A percentile compares a stretch with the other conserved stretches of the same genome.
Conservation (phyloP, 768 basidiomycete species). For the Coprinopsis sp. region DNA sequence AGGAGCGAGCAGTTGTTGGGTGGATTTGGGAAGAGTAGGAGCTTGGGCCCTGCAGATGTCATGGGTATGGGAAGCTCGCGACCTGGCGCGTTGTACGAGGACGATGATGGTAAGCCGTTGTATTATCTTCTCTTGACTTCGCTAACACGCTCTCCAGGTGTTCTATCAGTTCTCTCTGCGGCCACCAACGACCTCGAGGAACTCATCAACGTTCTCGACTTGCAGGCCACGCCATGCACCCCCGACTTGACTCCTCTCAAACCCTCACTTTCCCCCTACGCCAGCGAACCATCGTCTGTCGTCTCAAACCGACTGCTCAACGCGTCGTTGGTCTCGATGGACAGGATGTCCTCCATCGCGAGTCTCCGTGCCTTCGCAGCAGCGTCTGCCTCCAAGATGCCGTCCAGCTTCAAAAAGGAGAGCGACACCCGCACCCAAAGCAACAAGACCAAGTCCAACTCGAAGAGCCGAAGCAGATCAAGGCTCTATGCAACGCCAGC, state of each 20-base stretch:
- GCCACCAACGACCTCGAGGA: constrained; percentile 77
- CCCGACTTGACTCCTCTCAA: constrained; percentile 45
- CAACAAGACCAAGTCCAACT: background rate
- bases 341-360: constrained; percentile 34
- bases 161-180: constrained; percentile 67
- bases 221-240: constrained; percentile 68
- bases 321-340: no score
- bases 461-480: constrained; percentile 5
- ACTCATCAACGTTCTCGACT: constrained; percentile 74
- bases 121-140: constrained; percentile 1
- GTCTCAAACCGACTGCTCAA: no score
- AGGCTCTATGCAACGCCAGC: constrained; percentile 25
- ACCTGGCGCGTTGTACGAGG: constrained; percentile 47
- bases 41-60: no score
- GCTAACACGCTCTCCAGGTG: constrained; percentile 37
- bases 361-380: no score
- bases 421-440: no score
- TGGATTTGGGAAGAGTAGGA: background rate
- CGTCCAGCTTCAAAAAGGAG: no score
- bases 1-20: constrained; percentile 60
- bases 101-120: constrained; percentile 49
- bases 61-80: no score
- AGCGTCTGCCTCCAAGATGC: no score
- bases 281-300: constrained; percentile 11
- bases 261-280: constrained; percentile 26